Conservation (phyloP, 192 early-diverging fungal genomes). For the Coemansia erecta region DNA sequence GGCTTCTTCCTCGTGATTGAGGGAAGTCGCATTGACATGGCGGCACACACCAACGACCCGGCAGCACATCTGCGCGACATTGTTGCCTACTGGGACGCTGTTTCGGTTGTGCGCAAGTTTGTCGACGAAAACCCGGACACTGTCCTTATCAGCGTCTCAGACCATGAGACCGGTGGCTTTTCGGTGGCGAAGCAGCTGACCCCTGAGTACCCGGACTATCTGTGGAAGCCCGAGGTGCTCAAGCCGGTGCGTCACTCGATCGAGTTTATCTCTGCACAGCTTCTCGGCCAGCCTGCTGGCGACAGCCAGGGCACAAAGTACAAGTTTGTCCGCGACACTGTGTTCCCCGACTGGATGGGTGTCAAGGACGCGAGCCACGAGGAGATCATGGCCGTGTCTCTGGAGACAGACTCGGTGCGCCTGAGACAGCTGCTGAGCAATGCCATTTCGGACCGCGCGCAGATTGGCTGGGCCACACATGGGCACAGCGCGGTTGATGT, state of each 20-base stretch:
- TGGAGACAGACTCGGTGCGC: constrained; percentile 25
- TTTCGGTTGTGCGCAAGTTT: constrained; percentile 71
- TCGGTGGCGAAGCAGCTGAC: constrained; percentile 74
- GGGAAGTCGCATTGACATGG: constrained; percentile 96
- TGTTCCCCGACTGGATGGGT: constrained; percentile 68
- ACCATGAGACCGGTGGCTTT: constrained; percentile 98
- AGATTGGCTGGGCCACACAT: constrained; percentile 80
- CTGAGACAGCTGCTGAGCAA: constrained; percentile 56
- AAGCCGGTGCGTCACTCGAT: constrained; percentile 68
- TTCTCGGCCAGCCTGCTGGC: constrained; percentile 18
- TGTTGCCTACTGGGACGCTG: constrained; percentile 79
- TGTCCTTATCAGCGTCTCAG: constrained; percentile 84
- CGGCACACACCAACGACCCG: constrained; percentile 91
- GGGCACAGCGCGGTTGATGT: constrained; percentile 96
- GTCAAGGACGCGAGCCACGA: constrained; percentile 66
- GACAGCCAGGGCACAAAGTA: constrained; percentile 16
- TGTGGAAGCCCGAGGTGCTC: constrained; percentile 78
- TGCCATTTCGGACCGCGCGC: constrained; percentile 57
- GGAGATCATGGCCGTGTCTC: constrained; percentile 55
- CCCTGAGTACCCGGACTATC: constrained; percentile 79
- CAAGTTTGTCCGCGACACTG: constrained; percentile 55
- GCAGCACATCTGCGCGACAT: constrained; percentile 91
- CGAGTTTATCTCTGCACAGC: constrained; percentile 50
- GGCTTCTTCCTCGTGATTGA: constrained; percentile 99
- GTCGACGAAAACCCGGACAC: constrained; percentile 80